Base-by-base conservation (phyloP, 768 basidiomycete genomes). In the Trametopsis cervina region DNA sequence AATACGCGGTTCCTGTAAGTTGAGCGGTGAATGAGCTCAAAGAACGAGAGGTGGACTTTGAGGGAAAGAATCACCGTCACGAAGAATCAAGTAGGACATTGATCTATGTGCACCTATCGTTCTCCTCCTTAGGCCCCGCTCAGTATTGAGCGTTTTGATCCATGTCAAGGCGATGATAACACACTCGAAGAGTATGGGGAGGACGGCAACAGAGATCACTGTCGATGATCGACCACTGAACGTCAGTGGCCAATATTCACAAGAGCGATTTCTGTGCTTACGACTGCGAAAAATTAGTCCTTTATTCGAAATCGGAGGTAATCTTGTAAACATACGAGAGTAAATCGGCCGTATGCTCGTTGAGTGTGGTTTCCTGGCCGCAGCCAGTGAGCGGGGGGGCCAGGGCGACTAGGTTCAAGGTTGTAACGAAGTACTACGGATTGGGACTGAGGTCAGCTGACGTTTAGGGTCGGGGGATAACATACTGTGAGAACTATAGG, bases 1-100 rank as follows among this genome's bases (percentile, higher is more conserved):
- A 52, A 42, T 52, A 52, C 10, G 47, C 29, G 10, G 51, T 52
- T 15, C 51, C 51, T 52, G 22, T 35, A 27, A 33, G 15, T 15
- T 7, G 29, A 7, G 15, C 15, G 15, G 15, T n/a, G n/a, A n/a
- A n/a, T n/a, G n/a, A n/a, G n/a, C n/a, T 4, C 36, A 38, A 24
- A 22, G 22, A 37, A 24, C 22, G 22, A 20, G 40, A 11, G 10
- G 20, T 21, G 3, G 21, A 35, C 17, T 10, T 10, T 10, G 33
- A 35, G 10, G n/a, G 33, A 15, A 4, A 13, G 20, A 29, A 37
- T 10, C 26, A 47, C 46, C 46, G 39, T 47, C 46, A 6, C 46
- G 15, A 7, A 37, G 40, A 4, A 47, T 23, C 40, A 47, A 25
- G 24, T 47, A 37, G 11, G 17, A 24, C 17, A 47, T 6, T 17